Base-by-base conservation (phyloP, 2,329 filamentous ascomycete species). In the Aspergillus hiratsukae region DNA sequence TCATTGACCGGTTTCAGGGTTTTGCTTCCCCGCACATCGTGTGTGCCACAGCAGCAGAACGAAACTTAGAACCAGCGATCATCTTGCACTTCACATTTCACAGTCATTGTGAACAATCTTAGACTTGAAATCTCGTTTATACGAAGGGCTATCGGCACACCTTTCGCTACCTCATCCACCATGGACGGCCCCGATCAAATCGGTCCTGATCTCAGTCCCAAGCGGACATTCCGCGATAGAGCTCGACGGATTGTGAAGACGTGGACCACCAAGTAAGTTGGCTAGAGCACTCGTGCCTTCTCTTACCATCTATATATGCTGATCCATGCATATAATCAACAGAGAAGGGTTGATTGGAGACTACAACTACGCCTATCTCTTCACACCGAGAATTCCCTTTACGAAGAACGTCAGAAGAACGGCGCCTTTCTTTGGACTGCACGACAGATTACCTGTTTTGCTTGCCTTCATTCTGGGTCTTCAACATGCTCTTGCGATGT, bases 291-390 rank as follows among this genome's bases (percentile, higher is more conserved):
- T 37, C 14, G 31, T 37, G 28, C 27, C 3, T 9, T 31, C 41
- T 48, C 14, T 8, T 3, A 21, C n/a, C 49, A 10, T 10, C 25
- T 56, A 19, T 61, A 9, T n/a, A 35, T 21, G 14, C 48, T 50
- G 31, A 57, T 46, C 6, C 3, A 9, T 27, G 10, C 40, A 14
- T 27, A 49, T 21, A 23, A 25, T 48, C 10, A 37, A 41, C 48
- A 86, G 79, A 59, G 82, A 91, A 1, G 92, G 92, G 11, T 81
- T 96, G 27, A 74, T 97, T 55, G 92, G 92, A 60, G 81, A 86
- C 65, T 97, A 97, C 74, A 89, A 97, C 80, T 97, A 97, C 81
- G 89, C 73, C 37, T 94, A 91, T 68, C 85, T 97, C 43, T 96
- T 97, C 80, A 85, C 78, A 23, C 89, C 82, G 1, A 91, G 89